A percentile compares a stretch with the other conserved stretches of the same genome.
phyloP scores from a whole-genome alignment of 148 eudicot species.

The Rhododendron vialii region DNA sequence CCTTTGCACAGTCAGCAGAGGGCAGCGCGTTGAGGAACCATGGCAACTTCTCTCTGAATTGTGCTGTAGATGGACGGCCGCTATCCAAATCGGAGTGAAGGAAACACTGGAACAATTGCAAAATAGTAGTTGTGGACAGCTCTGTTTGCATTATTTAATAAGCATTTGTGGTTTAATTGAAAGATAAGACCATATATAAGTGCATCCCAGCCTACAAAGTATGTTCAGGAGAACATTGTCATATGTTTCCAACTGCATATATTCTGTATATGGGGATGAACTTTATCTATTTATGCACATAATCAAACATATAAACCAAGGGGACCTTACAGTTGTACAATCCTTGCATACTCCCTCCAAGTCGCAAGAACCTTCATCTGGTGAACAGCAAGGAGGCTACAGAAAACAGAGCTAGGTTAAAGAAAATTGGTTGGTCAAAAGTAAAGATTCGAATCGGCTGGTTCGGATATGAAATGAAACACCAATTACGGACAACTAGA shows the following conservation, averaged over 20 bases:
- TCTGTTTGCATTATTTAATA: neutral
- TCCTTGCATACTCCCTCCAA: constrained; percentile 60
- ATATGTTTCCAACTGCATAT: neutral
- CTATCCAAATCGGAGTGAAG: constrained; percentile 56
- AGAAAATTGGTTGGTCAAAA: neutral
- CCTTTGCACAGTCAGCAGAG: constrained; percentile 84
- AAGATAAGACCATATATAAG: neutral
- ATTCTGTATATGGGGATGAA: neutral
- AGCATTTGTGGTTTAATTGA: neutral
- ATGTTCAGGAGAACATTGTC: neutral
- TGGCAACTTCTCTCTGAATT: constrained; percentile 61
- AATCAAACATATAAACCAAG: constrained; percentile 6
- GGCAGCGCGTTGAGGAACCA: constrained; percentile 71
- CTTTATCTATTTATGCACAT: neutral
- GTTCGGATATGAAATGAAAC: neutral
- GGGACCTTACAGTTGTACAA: constrained; percentile 58
- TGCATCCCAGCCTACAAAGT: constrained; percentile 1
- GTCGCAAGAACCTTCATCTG: constrained; percentile 57
- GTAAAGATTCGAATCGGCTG: neutral
- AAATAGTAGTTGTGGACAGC: constrained; percentile 7
- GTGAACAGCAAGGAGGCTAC: constrained; percentile 74
- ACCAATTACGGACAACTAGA: neutral
- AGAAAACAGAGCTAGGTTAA: constrained; percentile 7
- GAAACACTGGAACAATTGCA: constrained; percentile 46
- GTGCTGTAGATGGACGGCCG: constrained; percentile 63